Evolutionary conservation across 176 grass and related monocot species (phyloP).

Genomic region (Tillandsia fasciculata): DNA sequence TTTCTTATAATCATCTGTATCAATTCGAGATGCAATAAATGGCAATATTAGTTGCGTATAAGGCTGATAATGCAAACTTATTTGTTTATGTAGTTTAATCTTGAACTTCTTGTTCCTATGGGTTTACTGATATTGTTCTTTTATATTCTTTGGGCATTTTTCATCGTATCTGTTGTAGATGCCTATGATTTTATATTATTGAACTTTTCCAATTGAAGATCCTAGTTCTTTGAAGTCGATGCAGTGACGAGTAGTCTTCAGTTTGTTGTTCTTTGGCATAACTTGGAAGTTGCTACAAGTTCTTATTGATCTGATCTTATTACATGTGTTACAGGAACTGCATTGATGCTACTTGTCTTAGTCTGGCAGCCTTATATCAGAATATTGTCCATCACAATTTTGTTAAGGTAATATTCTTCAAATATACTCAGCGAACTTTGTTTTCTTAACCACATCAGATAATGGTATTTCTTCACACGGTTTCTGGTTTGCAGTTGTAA

Average conservation of each 20-base stretch:
- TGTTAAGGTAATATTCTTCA: slow-evolving; percentile 52
- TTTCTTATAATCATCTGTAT: slow-evolving; percentile 11
- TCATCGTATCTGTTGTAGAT: neutral
- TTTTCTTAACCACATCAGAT: neutral
- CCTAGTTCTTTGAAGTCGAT: neutral
- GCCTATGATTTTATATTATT: neutral
- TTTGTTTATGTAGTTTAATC: neutral
- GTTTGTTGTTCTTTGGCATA: neutral
- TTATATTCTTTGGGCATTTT: neutral
- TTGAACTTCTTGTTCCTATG: neutral
- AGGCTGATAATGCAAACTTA: neutral
- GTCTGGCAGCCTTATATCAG: slow-evolving; percentile 65
- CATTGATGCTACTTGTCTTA: slow-evolving; percentile 76
- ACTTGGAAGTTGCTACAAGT: neutral
- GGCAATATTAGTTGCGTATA: neutral
- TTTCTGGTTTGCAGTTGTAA: too few species aligned
- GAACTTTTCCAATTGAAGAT: neutral
- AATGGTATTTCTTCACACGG: too few species aligned
- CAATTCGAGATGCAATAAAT: slow-evolving; percentile 9
- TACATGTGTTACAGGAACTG: slow-evolving; percentile 49
- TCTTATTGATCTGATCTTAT: neutral
- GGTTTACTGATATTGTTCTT: neutral
- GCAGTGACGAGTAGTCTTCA: neutral
- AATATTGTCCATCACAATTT: slow-evolving; percentile 49
- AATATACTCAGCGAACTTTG: slow-evolving; percentile 3